Evolutionary conservation across 176 grass and related monocot genomes (phyloP), one percentile per base, ranked within the genome.

Genomic region (Cenchrus purpureus): DNA sequence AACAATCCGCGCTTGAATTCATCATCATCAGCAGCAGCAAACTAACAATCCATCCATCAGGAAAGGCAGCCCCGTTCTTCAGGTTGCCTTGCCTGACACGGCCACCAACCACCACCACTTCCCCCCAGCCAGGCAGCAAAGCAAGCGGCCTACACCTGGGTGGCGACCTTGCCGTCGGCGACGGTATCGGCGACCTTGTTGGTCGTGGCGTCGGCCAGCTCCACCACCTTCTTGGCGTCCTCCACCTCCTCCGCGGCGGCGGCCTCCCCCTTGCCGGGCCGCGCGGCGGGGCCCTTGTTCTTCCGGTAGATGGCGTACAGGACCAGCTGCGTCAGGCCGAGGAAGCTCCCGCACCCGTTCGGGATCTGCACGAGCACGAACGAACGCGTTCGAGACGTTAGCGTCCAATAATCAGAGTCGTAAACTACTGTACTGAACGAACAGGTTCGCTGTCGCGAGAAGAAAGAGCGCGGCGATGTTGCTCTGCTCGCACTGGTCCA

Each of bases 271-370:
- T 82, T 87, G 69, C 90, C 82, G 63, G 86, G 46, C 65, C 84
- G 79, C 71, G 20, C 79, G 25, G 71, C 32, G 64, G 78, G 43
- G 62, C 87, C 90, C 76, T 94, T 98, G 87, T 84, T 71, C 16
- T 99, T 92, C 61, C 91, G 94, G 82, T 99, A 96, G 60, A 99
- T 92, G 65, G 84, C 72, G 65, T 99, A 99, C 16, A 99, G 78
- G 67, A 96, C 88, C 8, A 99, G 85, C 81, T 99, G 97, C 74
- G 84, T 50, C 53, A 94, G 62, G 63, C 97, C 97, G 59, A 99
- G 83, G 29, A 83, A 70, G 61, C 90, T 92, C 34, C 97, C 97
- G 82, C 93, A 99, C 5, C 97, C 97, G 58, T 99, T 99, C 3
- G 97, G 97, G 79, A 99, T 89, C 97, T 99, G 84, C 61, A 77